Evolutionary conservation across 1,139 yeast genomes (phyloP).

Genomic region (Geotrichum histeridarum): DNA sequence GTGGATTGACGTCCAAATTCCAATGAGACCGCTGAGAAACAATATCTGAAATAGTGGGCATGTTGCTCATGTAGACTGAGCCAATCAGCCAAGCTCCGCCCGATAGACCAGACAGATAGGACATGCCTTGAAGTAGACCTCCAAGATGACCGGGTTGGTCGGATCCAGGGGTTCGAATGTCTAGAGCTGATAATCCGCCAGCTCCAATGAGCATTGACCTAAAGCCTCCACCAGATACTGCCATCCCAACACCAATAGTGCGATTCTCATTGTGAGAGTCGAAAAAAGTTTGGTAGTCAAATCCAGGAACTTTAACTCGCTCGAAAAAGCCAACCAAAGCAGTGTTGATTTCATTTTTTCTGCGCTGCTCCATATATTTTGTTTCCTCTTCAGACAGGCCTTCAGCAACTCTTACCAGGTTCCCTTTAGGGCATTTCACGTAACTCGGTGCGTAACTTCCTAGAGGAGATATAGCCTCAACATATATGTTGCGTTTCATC

Average conservation of each 20-base stretch:
- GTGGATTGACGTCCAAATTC: slow-evolving; percentile 52
- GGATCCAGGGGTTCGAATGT: slow-evolving; percentile 56
- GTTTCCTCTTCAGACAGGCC: slow-evolving; percentile 24
- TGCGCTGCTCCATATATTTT: slow-evolving; percentile 18
- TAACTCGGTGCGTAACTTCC: slow-evolving; percentile 26
- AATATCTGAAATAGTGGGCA: slow-evolving; percentile 63
- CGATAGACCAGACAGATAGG: slow-evolving; percentile 71
- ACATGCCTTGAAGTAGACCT: slow-evolving; percentile 66
- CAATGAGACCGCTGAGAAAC: slow-evolving; percentile 50
- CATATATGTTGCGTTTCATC: not conserved
- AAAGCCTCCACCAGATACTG: slow-evolving; percentile 82
- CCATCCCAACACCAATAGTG: slow-evolving; percentile 48
- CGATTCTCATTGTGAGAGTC: not conserved
- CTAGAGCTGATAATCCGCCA: slow-evolving; percentile 70
- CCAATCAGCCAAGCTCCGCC: slow-evolving; percentile 89
- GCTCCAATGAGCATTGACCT: slow-evolving; percentile 79
- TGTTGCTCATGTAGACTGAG: slow-evolving; percentile 72
- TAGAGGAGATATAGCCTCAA: not conserved
- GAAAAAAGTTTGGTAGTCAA: slow-evolving; percentile 7
- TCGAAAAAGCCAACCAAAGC: slow-evolving; percentile 7
- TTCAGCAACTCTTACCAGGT: slow-evolving; percentile 25
- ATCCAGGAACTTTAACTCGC: slow-evolving; percentile 14
- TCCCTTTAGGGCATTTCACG: slow-evolving; percentile 23
- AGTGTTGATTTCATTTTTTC: slow-evolving; percentile 5
- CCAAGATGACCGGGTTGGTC: slow-evolving; percentile 60